These are phyloP conservation scores for Suhomyces sp. DNA, from an alignment of 805 yeast genomes.

Conservation along the genomic window DNA sequence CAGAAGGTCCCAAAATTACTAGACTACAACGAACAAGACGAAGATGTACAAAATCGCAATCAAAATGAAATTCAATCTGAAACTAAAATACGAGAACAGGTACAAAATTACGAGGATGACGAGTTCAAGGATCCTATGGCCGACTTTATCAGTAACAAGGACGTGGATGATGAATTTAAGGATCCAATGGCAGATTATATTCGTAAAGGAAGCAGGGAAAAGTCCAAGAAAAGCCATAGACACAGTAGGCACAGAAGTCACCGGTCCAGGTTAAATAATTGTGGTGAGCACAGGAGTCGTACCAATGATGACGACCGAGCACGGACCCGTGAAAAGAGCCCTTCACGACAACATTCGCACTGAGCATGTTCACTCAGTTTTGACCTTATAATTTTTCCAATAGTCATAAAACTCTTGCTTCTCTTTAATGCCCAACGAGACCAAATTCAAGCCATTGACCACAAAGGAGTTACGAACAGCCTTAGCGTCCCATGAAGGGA, in stretches of 20 bases:
- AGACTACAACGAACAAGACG: background rate
- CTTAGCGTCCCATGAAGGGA: conserved; percentile 14
- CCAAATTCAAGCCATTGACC: conserved; percentile 30
- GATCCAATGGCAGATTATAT: conserved; percentile 21
- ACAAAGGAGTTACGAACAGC: conserved; percentile 27
- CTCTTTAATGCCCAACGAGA: conserved; percentile 27
- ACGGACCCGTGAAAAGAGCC: conserved; percentile 2
- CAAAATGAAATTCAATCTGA: conserved; percentile 1
- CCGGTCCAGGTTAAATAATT: background rate
- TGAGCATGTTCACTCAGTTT: background rate
- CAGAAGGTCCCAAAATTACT: background rate
- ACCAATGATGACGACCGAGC: background rate
- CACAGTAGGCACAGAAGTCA: conserved; percentile 4
- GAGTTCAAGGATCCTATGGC: conserved; percentile 37
- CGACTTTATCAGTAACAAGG: conserved; percentile 18
- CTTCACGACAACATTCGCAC: conserved; percentile 3
- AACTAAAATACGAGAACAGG: background rate
- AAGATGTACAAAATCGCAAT: conserved; percentile 15
- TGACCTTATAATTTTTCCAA: conserved; percentile 7
- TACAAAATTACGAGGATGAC: conserved; percentile 8
- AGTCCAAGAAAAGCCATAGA: conserved; percentile 3
- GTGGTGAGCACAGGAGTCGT: background rate
- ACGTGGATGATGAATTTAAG: conserved; percentile 18
- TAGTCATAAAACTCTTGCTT: conserved; percentile 26
- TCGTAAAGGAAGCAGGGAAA: conserved; percentile 2